A percentile compares a stretch with the other conserved stretches of the same genome.
Evolutionary conservation across 2,329 filamentous ascomycete genomes (phyloP).

Genomic region (Lasiodiplodia citricola): DNA sequence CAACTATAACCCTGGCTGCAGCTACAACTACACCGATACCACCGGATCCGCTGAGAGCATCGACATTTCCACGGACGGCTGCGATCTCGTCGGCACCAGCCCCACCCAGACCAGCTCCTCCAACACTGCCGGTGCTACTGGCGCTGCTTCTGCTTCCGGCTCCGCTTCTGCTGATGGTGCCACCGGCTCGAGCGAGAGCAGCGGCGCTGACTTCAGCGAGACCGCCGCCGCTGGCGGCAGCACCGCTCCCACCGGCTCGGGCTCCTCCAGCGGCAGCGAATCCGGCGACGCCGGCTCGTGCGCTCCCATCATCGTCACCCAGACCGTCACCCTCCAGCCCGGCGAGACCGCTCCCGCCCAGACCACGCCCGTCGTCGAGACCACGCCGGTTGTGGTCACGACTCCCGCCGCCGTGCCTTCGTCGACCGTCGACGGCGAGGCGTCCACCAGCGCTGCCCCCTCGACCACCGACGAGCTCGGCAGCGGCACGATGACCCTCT

Average conservation of each 20-base stretch:
- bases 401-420: conserved; percentile 7
- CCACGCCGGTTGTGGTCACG: neutral
- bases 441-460: neutral
- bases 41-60: conserved; percentile 57
- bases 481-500: conserved; percentile 9
- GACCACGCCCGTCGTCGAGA: neutral
- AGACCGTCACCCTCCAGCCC: conserved; percentile 14
- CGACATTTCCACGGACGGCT: conserved; percentile 33
- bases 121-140: neutral
- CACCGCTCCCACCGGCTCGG: neutral
- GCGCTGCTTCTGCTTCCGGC: neutral
- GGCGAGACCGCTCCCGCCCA: conserved; percentile 15
- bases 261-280: conserved; percentile 7
- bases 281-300: neutral
- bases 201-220: neutral
- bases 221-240: neutral
- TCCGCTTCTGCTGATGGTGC: neutral
- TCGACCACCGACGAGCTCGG: conserved; percentile 8
- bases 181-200: neutral
- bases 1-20: conserved; percentile 58
- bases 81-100: neutral
- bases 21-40: conserved; percentile 58
- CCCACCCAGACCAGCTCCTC: neutral
- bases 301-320: conserved; percentile 3
- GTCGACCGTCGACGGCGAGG: conserved; percentile 3